Percentiles rank a stretch among this genome's conserved stretches.
These are phyloP conservation scores for Phytophthora litchii DNA, from an alignment of 352 stramenopile genomes.

Conservation along the genomic window DNA sequence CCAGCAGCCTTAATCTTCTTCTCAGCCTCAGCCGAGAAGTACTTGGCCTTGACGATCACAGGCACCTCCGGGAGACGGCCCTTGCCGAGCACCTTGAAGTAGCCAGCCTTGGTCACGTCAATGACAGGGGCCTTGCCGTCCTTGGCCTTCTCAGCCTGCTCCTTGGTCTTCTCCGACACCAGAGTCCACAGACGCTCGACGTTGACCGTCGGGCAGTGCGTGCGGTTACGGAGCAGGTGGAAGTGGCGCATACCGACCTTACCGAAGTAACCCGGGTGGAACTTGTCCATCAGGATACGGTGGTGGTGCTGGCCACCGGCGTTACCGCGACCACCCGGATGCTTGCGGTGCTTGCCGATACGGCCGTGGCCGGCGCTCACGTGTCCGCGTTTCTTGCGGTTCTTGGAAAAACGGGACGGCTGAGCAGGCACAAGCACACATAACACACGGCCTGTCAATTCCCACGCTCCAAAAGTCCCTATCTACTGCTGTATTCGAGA, in stretches of 20 bases:
- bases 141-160: slow-evolving; percentile 94
- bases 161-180: slow-evolving; percentile 97
- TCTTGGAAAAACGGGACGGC: slow-evolving; percentile 94
- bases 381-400: slow-evolving; percentile 99
- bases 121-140: slow-evolving; percentile 99
- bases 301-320: slow-evolving; percentile 99
- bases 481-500: no score
- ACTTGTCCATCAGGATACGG: slow-evolving; percentile 99
- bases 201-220: slow-evolving; percentile 98
- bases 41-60: slow-evolving; percentile 99
- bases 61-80: slow-evolving; percentile 96
- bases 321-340: slow-evolving; percentile 99
- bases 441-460: slow-evolving; percentile 58
- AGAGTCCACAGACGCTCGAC: slow-evolving; percentile 99
- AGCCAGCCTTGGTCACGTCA: slow-evolving; percentile 97
- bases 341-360: slow-evolving; percentile 99
- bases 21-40: slow-evolving; percentile 99
- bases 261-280: slow-evolving; percentile 99
- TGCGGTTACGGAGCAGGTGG: slow-evolving; percentile 96
- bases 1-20: slow-evolving; percentile 99
- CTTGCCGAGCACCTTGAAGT: slow-evolving; percentile 99
- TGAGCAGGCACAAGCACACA: slow-evolving; percentile 57
- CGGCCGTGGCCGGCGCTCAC: slow-evolving; percentile 99
- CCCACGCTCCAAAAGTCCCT: slow-evolving; percentile 27
- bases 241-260: slow-evolving; percentile 99